These are phyloP conservation scores for Heterobasidion parviporum DNA, from an alignment of 1,284 basidiomycete species.

Conservation along the genomic window DNA sequence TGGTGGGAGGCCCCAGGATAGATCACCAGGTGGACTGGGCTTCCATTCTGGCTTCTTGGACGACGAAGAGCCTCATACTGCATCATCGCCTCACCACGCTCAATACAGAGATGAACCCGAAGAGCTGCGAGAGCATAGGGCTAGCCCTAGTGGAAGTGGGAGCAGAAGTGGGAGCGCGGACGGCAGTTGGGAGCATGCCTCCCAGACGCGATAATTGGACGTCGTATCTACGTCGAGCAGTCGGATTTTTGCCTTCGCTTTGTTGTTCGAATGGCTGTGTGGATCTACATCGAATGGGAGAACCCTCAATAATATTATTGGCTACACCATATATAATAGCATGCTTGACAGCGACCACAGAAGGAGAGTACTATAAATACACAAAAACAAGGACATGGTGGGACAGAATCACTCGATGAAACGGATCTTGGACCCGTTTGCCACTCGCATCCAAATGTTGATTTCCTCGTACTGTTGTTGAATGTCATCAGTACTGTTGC, in stretches of 20 bases:
- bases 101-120: slow-evolving; percentile 57
- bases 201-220: slow-evolving; percentile 26
- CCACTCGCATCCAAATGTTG: slow-evolving; percentile 67
- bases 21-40: slow-evolving; percentile 25
- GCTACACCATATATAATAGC: slow-evolving; percentile 15
- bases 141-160: slow-evolving; percentile 20
- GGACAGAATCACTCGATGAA: slow-evolving; percentile 27
- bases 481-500: neutral
- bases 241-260: neutral
- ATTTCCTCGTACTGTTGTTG: slow-evolving; percentile 72
- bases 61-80: slow-evolving; percentile 45
- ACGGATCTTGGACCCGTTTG: slow-evolving; percentile 69
- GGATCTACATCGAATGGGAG: neutral
- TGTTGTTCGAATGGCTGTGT: neutral
- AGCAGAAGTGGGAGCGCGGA: slow-evolving; percentile 44
- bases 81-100: slow-evolving; percentile 20
- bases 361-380: slow-evolving; percentile 7
- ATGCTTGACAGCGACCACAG: slow-evolving; percentile 11
- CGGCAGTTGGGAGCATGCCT: slow-evolving; percentile 71
- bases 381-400: slow-evolving; percentile 4
- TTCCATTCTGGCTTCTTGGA: slow-evolving; percentile 63
- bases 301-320: slow-evolving; percentile 6
- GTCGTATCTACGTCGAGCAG: neutral
- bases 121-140: slow-evolving; percentile 9
- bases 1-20: slow-evolving; percentile 15